Percentiles rank a stretch among this genome's conserved stretches.
Conservation (phyloP, 2,329 filamentous ascomycete species). For the Aureobasidium sp. region DNA sequence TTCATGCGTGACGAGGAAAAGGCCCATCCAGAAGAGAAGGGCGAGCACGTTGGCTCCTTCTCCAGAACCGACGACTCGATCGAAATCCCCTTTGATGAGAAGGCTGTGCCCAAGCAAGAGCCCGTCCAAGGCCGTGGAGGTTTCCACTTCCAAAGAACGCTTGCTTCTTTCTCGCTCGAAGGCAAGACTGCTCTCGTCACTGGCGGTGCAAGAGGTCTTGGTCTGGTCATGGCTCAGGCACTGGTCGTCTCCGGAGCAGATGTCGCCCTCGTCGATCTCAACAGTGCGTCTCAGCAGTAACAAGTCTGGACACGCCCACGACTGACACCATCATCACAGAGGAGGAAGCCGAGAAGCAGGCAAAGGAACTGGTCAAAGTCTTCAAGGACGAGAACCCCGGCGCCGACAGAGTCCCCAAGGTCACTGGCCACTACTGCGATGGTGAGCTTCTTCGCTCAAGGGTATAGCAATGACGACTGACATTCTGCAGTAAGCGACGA, state of each 20-base stretch:
- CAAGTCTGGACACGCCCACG: not conserved
- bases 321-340: conserved; percentile 40
- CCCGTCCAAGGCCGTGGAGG: conserved; percentile 70
- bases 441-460: not conserved
- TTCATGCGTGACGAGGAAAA: conserved; percentile 17
- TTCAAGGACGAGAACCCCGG: conserved; percentile 76
- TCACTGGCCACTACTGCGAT: conserved; percentile 85
- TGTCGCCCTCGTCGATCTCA: conserved; percentile 87
- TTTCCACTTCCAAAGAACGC: conserved; percentile 73
- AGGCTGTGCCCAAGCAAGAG: conserved; percentile 62
- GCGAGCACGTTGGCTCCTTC: conserved; percentile 54
- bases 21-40: conserved; percentile 19
- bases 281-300: conserved; percentile 51
- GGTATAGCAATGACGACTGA: not conserved
- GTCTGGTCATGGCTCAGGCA: conserved; percentile 87
- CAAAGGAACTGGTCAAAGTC: conserved; percentile 61
- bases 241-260: conserved; percentile 82
- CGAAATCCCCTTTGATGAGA: conserved; percentile 68
- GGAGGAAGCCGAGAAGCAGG: conserved; percentile 75
- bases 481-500: conserved; percentile 56
- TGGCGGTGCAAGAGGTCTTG: conserved; percentile 80
- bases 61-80: conserved; percentile 75
- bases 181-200: conserved; percentile 78
- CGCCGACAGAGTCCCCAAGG: conserved; percentile 64
- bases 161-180: conserved; percentile 79